Evolutionary conservation across 2,329 filamentous ascomycete species (phyloP).

Genomic region (Chlorencoelia australis): DNA sequence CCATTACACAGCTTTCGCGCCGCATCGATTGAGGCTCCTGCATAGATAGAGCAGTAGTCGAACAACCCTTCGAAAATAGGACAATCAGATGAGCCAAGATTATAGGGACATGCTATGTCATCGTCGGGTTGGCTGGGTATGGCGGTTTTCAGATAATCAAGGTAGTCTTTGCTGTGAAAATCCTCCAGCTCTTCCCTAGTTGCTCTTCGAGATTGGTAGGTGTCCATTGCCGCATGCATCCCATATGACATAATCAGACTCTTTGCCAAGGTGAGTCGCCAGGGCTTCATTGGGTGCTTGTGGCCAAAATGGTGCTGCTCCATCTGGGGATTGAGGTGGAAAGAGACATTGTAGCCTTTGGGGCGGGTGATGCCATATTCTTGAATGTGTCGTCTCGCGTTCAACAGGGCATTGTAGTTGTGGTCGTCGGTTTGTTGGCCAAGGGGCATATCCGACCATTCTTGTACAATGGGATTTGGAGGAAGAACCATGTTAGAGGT

Average conservation of each 20-base stretch:
- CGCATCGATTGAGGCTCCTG: slow-evolving; percentile 82
- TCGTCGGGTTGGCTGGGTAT: slow-evolving; percentile 57
- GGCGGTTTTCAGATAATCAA: slow-evolving; percentile 74
- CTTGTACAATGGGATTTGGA: slow-evolving; percentile 23
- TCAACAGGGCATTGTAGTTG: slow-evolving; percentile 19
- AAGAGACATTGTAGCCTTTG: slow-evolving; percentile 83
- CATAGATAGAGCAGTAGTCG: slow-evolving; percentile 90
- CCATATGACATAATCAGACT: slow-evolving; percentile 91
- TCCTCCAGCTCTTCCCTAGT: slow-evolving; percentile 78
- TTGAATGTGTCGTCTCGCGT: slow-evolving; percentile 25
- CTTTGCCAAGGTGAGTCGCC: slow-evolving; percentile 91
- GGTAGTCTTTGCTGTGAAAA: slow-evolving; percentile 83
- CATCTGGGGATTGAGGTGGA: slow-evolving; percentile 89
- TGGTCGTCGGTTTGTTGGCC: slow-evolving; percentile 21
- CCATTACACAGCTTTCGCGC: slow-evolving; percentile 78
- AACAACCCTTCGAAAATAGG: slow-evolving; percentile 94
- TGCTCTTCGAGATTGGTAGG: slow-evolving; percentile 74
- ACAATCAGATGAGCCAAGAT: slow-evolving; percentile 84
- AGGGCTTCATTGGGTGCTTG: slow-evolving; percentile 98
- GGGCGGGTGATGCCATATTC: slow-evolving; percentile 67
- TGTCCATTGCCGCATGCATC: slow-evolving; percentile 94
- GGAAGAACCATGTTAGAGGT: slow-evolving; percentile 20
- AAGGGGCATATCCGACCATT: slow-evolving; percentile 24
- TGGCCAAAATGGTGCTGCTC: slow-evolving; percentile 96
- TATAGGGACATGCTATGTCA: slow-evolving; percentile 57